These are phyloP conservation scores for Schizosaccharomyces cryophilus DNA, from an alignment of 805 yeast genomes.

Conservation along the genomic window DNA sequence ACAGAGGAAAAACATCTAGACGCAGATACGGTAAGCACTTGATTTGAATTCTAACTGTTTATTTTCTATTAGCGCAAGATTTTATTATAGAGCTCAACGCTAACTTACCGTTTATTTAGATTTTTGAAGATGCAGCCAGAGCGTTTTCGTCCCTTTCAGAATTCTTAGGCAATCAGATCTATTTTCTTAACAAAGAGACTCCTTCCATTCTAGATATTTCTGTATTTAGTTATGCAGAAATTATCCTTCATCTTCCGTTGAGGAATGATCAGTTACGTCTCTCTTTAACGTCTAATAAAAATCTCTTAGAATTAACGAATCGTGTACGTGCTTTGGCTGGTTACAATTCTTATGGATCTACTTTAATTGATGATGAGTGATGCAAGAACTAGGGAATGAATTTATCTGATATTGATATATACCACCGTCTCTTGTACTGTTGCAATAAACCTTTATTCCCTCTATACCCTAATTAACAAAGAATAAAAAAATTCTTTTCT, in stretches of 20 bases:
- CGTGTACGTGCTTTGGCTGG: neutral
- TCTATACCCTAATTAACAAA: too few species aligned
- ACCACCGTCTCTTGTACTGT: too few species aligned
- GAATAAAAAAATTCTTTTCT: too few species aligned
- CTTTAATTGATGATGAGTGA: neutral
- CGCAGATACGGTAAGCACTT: neutral
- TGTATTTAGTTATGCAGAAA: neutral
- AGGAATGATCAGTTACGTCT: neutral
- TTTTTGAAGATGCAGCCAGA: neutral
- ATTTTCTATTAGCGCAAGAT: too few species aligned
- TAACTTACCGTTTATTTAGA: neutral
- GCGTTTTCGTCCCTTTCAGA: slow-evolving; percentile 9
- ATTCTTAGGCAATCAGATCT: slow-evolving; percentile 2
- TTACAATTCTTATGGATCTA: neutral
- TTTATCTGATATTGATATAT: too few species aligned
- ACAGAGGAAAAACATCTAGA: neutral
- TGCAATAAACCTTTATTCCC: too few species aligned
- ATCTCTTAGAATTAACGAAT: neutral
- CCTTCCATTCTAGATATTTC: neutral
- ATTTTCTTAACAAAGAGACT: neutral
- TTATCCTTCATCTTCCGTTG: neutral
- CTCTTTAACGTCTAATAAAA: neutral
- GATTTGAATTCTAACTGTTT: neutral
- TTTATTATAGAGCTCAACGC: too few species aligned
- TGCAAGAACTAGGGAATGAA: too few species aligned